Evolutionary conservation across 2,329 filamentous ascomycete genomes (phyloP), one percentile per base, ranked within the genome.

Genomic region (Macroventuria anomochaeta): DNA sequence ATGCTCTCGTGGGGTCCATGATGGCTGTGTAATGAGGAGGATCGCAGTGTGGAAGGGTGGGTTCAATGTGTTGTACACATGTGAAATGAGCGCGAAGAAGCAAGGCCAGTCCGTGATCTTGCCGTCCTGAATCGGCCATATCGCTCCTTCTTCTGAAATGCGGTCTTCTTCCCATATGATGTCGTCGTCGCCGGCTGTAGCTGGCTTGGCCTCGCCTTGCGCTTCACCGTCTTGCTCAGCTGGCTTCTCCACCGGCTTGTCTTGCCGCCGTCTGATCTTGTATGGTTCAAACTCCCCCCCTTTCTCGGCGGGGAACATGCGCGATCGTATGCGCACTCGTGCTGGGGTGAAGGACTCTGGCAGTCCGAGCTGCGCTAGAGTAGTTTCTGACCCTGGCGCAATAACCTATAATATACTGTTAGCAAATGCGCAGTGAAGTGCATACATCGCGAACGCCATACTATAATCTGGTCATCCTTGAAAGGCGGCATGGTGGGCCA

Each of bases 21-120:
- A 88, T 3, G 95, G 93, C 64, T 96, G 90, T 7, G 89, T 85
- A 75, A 97, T 89, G 58, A 99, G 85, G 73, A 97, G 83, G 61
- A 99, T 91, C 2, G 95, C 93, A 0, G 93, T 97, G 77, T 97
- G 95, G 73, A 96, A 95, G 3, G 91, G 91, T 21, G 91, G 92
- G 56, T 91, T 95, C 55, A 99, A 84, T 40, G 90, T 85, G 75
- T 90, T 88, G 81, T 97, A 91, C 61, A 97, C 88, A 73, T 99
- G 91, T 50, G 93, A 90, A 69, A 99, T 85, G 67, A 97, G 88
- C 26, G 95, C 93, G 61, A 96, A 89, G 79, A 99, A 96, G 62
- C 91, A 93, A 0, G 88, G 83, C 91, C 96, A 96, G 72, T 97
- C 86, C 36, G 89, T 86, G 57, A 99, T 95, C 68, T 85, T 86